Evolutionary conservation across 441 rosid species (phyloP).

Genomic region (Raphanus hybrid): DNA sequence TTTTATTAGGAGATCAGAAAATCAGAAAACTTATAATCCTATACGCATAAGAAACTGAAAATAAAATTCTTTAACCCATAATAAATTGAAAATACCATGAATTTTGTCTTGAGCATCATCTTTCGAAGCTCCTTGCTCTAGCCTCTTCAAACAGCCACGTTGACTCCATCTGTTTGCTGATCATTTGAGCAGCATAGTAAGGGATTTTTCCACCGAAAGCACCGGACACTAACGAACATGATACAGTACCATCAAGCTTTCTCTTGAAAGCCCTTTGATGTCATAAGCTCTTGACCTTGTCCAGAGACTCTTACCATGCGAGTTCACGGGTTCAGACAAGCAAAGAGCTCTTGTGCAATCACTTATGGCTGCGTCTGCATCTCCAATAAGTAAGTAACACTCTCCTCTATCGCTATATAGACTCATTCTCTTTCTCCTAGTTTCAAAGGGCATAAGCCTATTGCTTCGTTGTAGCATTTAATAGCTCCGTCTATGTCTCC

Average conservation of each 20-base stretch:
- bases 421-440: slow-evolving; percentile 63
- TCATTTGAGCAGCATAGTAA: slow-evolving; percentile 66
- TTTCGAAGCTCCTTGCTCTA: slow-evolving; percentile 28
- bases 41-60: neutral
- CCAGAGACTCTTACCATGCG: slow-evolving; percentile 84
- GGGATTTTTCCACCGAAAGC: slow-evolving; percentile 52
- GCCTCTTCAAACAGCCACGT: slow-evolving; percentile 65
- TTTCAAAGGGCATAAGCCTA: slow-evolving; percentile 61
- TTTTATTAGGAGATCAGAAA: neutral
- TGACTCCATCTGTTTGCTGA: slow-evolving; percentile 74
- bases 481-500: slow-evolving; percentile 58
- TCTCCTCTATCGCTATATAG: slow-evolving; percentile 79
- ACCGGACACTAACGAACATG: slow-evolving; percentile 55
- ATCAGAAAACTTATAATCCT: neutral
- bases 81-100: slow-evolving; percentile 25
- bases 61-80: slow-evolving; percentile 15
- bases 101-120: slow-evolving; percentile 18
- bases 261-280: slow-evolving; percentile 67
- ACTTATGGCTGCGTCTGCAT: slow-evolving; percentile 68
- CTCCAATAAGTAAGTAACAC: slow-evolving; percentile 55
- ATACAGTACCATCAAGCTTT: slow-evolving; percentile 88
- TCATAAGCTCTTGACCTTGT: slow-evolving; percentile 90
- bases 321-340: slow-evolving; percentile 47
- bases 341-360: slow-evolving; percentile 81
- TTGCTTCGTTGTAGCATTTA: slow-evolving; percentile 54